Percentiles rank a stretch among this genome's conserved stretches.
Evolutionary conservation across 2,329 filamentous ascomycete species (phyloP).

Genomic region (Pestalotiopsis sp.): DNA sequence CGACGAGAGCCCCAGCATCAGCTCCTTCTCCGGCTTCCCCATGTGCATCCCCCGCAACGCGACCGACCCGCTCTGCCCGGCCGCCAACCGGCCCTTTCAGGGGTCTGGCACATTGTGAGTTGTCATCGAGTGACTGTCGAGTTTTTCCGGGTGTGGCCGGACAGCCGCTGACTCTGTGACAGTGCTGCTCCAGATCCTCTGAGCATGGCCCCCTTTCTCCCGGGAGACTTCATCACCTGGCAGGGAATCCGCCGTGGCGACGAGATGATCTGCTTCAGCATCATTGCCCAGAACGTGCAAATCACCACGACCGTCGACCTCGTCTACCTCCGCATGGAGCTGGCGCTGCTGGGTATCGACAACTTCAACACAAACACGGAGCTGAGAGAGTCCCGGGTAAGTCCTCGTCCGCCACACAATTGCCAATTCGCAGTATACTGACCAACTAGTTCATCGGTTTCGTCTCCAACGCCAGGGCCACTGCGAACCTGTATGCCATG

Average conservation of each 20-base stretch:
- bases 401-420: conserved; percentile 6
- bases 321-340: conserved; percentile 38
- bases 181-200: conserved; percentile 33
- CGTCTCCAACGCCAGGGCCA: conserved; percentile 34
- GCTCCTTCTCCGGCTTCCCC: conserved; percentile 50
- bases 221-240: conserved; percentile 39
- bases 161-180: neutral
- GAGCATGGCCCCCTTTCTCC: conserved; percentile 37
- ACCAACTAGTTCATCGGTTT: conserved; percentile 33
- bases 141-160: too few relatives aligned
- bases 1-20: conserved; percentile 48
- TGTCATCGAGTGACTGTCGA: neutral
- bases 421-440: neutral
- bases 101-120: conserved; percentile 36
- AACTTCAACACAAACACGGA: conserved; percentile 37
- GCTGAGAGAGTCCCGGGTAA: conserved; percentile 37
- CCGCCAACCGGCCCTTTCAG: conserved; percentile 34
- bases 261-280: conserved; percentile 37
- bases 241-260: conserved; percentile 31
- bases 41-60: conserved; percentile 52
- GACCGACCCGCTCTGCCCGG: conserved; percentile 37
- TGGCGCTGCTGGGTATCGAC: conserved; percentile 36
- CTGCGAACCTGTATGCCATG: conserved; percentile 36
- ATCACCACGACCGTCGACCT: conserved; percentile 34
- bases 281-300: conserved; percentile 39